Percentiles rank a stretch among this genome's conserved stretches.
phyloP scores from a whole-genome alignment of 768 basidiomycete genomes.

The Naganishia vishniacii region DNA sequence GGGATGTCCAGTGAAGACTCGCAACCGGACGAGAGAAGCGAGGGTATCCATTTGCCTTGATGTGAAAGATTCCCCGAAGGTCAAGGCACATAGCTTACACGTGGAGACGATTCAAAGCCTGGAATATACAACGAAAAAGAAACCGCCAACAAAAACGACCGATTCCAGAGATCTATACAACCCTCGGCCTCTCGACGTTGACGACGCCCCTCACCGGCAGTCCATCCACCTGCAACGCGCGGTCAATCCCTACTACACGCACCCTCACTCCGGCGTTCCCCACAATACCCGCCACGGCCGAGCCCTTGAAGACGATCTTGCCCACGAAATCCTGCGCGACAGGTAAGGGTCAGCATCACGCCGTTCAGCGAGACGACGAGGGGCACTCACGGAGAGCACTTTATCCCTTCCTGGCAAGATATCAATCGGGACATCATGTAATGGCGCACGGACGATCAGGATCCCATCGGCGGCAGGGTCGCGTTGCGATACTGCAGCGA shows the following conservation, averaged over 20 bases:
- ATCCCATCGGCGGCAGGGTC: constrained; percentile 21
- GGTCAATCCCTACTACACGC: constrained; percentile 33
- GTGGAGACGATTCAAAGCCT: no score
- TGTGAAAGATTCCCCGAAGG: no score
- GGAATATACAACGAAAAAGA: neutral
- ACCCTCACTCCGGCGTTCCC: constrained; percentile 42
- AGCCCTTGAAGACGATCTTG: constrained; percentile 48
- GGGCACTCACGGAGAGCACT: constrained; percentile 36
- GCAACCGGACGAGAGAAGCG: no score
- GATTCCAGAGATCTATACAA: constrained; percentile 5
- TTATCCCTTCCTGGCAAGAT: constrained; percentile 55
- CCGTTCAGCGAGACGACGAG: no score
- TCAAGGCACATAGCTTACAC: no score
- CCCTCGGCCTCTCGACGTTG: constrained; percentile 39
- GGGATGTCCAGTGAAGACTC: no score
- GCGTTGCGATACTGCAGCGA: constrained; percentile 45
- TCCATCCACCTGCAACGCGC: constrained; percentile 33
- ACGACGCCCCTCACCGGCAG: constrained; percentile 39
- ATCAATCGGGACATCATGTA: constrained; percentile 47
- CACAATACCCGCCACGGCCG: constrained; percentile 46
- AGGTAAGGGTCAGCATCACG: no score
- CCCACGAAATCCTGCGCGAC: constrained; percentile 46
- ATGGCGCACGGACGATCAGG: constrained; percentile 40
- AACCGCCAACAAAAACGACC: neutral
- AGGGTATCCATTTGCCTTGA: no score